Evolutionary conservation across 1,284 basidiomycete species (phyloP).

Genomic region (Ceratobasidium sp.): DNA sequence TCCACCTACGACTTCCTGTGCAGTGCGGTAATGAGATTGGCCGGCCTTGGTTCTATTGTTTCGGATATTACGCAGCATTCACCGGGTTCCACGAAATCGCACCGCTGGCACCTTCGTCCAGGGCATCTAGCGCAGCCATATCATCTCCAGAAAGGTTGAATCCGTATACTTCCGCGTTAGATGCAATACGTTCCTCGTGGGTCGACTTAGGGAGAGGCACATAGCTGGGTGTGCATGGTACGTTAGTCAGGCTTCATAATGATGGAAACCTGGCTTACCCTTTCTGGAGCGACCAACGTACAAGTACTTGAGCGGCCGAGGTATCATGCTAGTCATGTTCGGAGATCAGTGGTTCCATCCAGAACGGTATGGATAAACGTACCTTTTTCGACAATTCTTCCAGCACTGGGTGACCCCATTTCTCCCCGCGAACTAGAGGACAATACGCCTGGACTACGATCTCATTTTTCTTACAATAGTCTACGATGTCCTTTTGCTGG

Average conservation of each 20-base stretch:
- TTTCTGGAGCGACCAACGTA: slow-evolving; percentile 87
- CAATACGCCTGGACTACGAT: slow-evolving; percentile 86
- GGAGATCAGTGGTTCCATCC: background rate
- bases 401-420: slow-evolving; percentile 69
- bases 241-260: background rate
- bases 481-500: slow-evolving; percentile 83
- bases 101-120: slow-evolving; percentile 68
- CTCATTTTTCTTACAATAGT: slow-evolving; percentile 75
- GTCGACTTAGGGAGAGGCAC: slow-evolving; percentile 74
- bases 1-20: no score
- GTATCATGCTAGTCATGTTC: slow-evolving; percentile 67
- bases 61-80: slow-evolving; percentile 49
- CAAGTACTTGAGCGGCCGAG: slow-evolving; percentile 77
- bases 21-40: no score
- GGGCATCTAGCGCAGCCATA: slow-evolving; percentile 63
- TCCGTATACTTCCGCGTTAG: slow-evolving; percentile 71
- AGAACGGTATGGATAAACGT: background rate
- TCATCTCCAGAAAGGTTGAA: slow-evolving; percentile 69
- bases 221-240: slow-evolving; percentile 57
- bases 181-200: slow-evolving; percentile 66
- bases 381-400: slow-evolving; percentile 71
- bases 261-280: slow-evolving; percentile 65
- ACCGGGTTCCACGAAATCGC: slow-evolving; percentile 62
- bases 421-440: slow-evolving; percentile 74
- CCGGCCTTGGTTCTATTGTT: no score